These are phyloP conservation scores for Colletotrichum sp. DNA, from an alignment of 2,329 filamentous ascomycete genomes.

Conservation along the genomic window DNA sequence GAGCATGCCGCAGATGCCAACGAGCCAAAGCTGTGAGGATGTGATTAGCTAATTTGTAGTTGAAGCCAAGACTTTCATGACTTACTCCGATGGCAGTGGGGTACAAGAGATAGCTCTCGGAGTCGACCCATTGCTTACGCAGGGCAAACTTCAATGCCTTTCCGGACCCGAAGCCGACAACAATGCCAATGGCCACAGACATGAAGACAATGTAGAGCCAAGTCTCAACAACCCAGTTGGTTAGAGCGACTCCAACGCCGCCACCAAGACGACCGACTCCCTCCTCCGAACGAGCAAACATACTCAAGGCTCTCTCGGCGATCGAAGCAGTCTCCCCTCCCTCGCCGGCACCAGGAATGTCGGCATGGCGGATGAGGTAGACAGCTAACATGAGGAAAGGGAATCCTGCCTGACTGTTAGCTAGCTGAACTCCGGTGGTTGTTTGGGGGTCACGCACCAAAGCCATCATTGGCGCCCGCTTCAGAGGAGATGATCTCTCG, in stretches of 20 bases:
- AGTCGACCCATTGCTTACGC: conserved; percentile 57
- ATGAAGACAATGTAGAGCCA: conserved; percentile 66
- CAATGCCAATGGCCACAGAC: conserved; percentile 54
- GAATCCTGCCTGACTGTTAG: conserved; percentile 50
- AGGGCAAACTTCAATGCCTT: conserved; percentile 51
- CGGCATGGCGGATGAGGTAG: conserved; percentile 60
- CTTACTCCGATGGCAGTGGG: conserved; percentile 51
- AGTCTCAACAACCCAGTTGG: conserved; percentile 64
- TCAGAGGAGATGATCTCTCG: conserved; percentile 68
- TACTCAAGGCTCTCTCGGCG: neutral
- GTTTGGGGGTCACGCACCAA: too few relatives aligned
- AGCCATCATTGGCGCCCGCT: conserved; percentile 32
- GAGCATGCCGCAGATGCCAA: conserved; percentile 61
- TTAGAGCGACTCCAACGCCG: conserved; percentile 55
- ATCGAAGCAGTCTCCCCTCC: conserved; percentile 23
- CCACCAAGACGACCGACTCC: conserved; percentile 55
- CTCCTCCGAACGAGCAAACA: conserved; percentile 27
- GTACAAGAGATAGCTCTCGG: conserved; percentile 57
- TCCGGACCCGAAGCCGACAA: conserved; percentile 54
- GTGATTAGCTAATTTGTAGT: neutral
- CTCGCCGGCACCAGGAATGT: conserved; percentile 20
- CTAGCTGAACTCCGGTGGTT: too few relatives aligned
- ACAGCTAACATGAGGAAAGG: conserved; percentile 65
- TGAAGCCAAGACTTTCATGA: conserved; percentile 21
- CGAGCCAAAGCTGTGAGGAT: conserved; percentile 53